These are phyloP conservation scores for Cyberlindnera meyerae DNA, from an alignment of 805 yeast species.

Conservation along the genomic window DNA sequence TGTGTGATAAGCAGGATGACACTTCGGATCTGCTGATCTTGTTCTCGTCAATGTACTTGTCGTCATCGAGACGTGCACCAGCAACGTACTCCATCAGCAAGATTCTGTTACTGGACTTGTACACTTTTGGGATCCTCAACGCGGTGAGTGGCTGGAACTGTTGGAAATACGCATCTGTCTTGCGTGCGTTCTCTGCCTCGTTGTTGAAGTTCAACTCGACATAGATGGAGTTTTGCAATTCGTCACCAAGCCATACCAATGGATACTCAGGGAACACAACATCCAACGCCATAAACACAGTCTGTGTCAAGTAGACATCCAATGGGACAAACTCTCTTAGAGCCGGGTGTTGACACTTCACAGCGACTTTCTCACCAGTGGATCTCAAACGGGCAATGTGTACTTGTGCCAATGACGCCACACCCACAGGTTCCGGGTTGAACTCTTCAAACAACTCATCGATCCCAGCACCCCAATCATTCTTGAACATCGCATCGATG, in stretches of 20 bases:
- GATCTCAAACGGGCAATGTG: conserved; percentile 67
- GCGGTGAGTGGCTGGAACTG: conserved; percentile 60
- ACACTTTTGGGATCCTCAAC: conserved; percentile 68
- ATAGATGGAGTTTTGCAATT: conserved; percentile 76
- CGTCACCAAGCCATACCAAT: conserved; percentile 92
- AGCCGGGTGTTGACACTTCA: conserved; percentile 91
- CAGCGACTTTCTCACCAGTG: conserved; percentile 76
- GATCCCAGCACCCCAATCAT: conserved; percentile 59
- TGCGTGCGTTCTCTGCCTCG: conserved; percentile 77
- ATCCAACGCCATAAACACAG: conserved; percentile 70
- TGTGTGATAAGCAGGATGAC: conserved; percentile 79
- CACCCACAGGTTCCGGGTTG: conserved; percentile 78
- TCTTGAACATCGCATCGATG: conserved; percentile 57
- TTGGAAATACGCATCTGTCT: conserved; percentile 65
- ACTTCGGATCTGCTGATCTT: conserved; percentile 73
- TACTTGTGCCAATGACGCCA: conserved; percentile 95
- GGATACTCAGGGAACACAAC: conserved; percentile 91
- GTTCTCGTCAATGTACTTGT: conserved; percentile 55
- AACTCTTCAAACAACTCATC: conserved; percentile 65
- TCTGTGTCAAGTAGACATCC: conserved; percentile 73
- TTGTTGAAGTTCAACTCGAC: conserved; percentile 86
- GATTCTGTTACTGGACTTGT: conserved; percentile 62
- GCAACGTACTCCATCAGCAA: conserved; percentile 82
- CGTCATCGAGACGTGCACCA: conserved; percentile 81
- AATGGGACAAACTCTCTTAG: conserved; percentile 83